A percentile compares a stretch with the other conserved stretches of the same genome.
These are phyloP conservation scores for Alternaria brassicae DNA, from an alignment of 2,329 filamentous ascomycete genomes.

Conservation along the genomic window DNA sequence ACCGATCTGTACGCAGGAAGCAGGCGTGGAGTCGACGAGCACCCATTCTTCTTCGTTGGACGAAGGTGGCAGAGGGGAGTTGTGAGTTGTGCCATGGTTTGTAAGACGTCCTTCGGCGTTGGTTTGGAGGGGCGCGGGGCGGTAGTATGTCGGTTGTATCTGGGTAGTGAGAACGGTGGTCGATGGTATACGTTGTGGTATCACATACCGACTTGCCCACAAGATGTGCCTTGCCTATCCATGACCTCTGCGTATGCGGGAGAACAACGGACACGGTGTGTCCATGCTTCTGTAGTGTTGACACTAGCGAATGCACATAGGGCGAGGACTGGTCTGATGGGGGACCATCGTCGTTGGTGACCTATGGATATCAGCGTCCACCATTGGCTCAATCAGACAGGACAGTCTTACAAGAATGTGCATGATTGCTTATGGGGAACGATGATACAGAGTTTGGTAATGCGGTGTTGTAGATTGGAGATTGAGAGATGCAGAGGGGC, in stretches of 20 bases:
- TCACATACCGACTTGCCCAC: constrained; percentile 74
- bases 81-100: constrained; percentile 49
- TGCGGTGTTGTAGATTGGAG: constrained; percentile 14
- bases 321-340: constrained; percentile 59
- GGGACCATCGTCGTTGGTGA: constrained; percentile 61
- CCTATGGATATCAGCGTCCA: constrained; percentile 37
- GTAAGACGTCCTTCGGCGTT: constrained; percentile 40
- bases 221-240: constrained; percentile 98
- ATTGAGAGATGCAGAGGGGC: constrained; percentile 23
- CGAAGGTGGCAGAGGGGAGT: constrained; percentile 39
- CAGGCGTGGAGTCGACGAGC: constrained; percentile 59
- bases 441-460: constrained; percentile 2
- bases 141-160: constrained; percentile 83
- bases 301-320: constrained; percentile 57
- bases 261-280: constrained; percentile 92
- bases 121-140: constrained; percentile 64
- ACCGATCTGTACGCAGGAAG: constrained; percentile 59
- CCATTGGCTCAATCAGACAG: constrained; percentile 1
- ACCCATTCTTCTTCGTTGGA: constrained; percentile 57
- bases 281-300: constrained; percentile 65
- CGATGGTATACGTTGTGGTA: neutral
- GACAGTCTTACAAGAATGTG: constrained; percentile 46
- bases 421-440: constrained; percentile 31
- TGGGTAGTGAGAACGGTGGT: constrained; percentile 3
- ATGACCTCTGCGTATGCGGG: constrained; percentile 89